Evolutionary conservation across 345 rosid species (phyloP).

Genomic region (Draba incana): DNA sequence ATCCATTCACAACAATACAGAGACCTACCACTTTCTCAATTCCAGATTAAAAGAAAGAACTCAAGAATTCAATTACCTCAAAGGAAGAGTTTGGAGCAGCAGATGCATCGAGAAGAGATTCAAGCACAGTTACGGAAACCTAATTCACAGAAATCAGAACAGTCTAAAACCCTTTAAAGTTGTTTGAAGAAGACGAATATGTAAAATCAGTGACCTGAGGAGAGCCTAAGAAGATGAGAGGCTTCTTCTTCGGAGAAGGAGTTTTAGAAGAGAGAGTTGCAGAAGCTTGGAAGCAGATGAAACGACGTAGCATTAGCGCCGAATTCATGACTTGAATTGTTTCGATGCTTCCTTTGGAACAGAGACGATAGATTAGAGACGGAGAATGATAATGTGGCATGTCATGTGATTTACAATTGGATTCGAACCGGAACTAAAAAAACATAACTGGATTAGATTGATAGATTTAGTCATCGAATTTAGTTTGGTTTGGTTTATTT

Average conservation of each 20-base stretch:
- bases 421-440: too few relatives aligned
- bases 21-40: too few relatives aligned
- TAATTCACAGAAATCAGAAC: slow-evolving; percentile 18
- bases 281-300: slow-evolving; percentile 53
- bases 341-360: slow-evolving; percentile 23
- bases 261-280: slow-evolving; percentile 41
- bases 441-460: too few relatives aligned
- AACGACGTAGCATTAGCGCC: slow-evolving; percentile 64
- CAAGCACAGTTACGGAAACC: slow-evolving; percentile 86
- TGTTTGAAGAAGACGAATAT: background rate
- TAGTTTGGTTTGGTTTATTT: too few relatives aligned
- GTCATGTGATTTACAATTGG: too few relatives aligned
- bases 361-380: background rate
- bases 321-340: slow-evolving; percentile 41
- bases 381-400: too few relatives aligned
- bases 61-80: slow-evolving; percentile 49
- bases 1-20: background rate
- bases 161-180: slow-evolving; percentile 2
- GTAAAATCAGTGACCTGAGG: slow-evolving; percentile 59
- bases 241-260: slow-evolving; percentile 58
- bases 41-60: too few relatives aligned
- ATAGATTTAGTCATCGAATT: too few relatives aligned
- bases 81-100: slow-evolving; percentile 63
- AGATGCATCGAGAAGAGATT: slow-evolving; percentile 75
- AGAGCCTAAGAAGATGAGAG: slow-evolving; percentile 89